Base-by-base conservation (phyloP, 768 basidiomycete species). In the Kwoniella botswanensis region DNA sequence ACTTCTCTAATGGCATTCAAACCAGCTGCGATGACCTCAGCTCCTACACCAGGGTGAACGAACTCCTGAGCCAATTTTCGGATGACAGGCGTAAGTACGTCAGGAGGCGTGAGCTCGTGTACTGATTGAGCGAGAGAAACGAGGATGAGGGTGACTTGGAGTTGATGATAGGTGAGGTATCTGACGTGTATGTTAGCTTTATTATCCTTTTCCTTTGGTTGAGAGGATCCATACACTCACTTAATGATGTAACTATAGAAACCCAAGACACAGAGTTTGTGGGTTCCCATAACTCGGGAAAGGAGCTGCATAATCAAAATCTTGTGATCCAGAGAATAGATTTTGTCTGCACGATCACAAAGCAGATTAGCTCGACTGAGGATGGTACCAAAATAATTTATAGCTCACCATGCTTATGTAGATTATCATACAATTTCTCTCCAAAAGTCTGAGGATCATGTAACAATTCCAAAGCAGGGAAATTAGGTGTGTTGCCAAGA, bases 261-360 rank as follows among this genome's bases (percentile, higher is more conserved):
- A 1, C 91, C 89, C 54, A 98, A 90, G 50, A 98, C 90, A 81
- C 91, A 94, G 67, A 96, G 89, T 83, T 94, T 95, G 86, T 98
- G 95, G 2, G 88, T 86, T 35, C 93, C 93, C 89, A 94, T 94
- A 44, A 98, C 91, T 58, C 97, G 90, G 4, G 94, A 92, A 56
- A 98, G 88, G 61, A 99, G 90, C 81, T 97, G 94, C 93, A 98
- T 96, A 82, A 98, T 87, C 72, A 98, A 87, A 67, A 99, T 91
- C 85, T 97, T 98, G 87, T 98, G 97, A 76, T 98, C 95, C 68
- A 98, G 88, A 42, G 93, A 92, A 81, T 93, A 94, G n/a, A 91
- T 91, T 83, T 93, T 94, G 87, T 98, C 96, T 86, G 69, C 4
- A 6, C 1, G 0, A 9, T 0, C 1, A 35, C 35, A 35, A 35